Evolutionary conservation across 2,329 filamentous ascomycete genomes (phyloP), one percentile per base, ranked within the genome.

Genomic region (Sporothrix brasiliensis): DNA sequence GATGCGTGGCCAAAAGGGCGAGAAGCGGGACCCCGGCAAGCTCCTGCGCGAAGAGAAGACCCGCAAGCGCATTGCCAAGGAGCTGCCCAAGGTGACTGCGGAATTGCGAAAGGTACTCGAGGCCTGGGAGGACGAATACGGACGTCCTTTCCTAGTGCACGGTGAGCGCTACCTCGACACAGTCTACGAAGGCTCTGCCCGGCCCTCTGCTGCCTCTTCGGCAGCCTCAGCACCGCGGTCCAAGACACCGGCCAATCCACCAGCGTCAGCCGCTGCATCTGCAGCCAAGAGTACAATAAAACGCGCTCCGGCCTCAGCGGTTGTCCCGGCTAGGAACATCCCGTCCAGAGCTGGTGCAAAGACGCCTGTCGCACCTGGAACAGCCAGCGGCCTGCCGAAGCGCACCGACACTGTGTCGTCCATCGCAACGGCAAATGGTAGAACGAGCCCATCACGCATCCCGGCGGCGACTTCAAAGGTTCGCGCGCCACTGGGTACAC

Each of bases 1-100:
- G 90, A 88, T 89, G 76, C 93, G 94, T 72, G 94, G 94, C 2
- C 90, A 93, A 75, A 97, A 97, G 82, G 94, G 94, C 69, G 94
- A 98, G 82, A 92, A 90, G 80, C 92, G 96, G 73, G 95, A 99
- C 77, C 95, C 95, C 2, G 94, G 93, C 67, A 95, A 97, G 81
- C 85, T 99, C 19, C 84, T 99, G 68, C 88, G 95, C 41, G 95
- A 99, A 78, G 95, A 99, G 82, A 99, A 98, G 86, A 97, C 97
- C 92, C 89, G 95, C 72, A 99, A 99, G 87, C 88, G 94, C 71
- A 97, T 99, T 73, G 87, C 94, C 34, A 99, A 98, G 80, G 95
- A 99, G 77, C 84, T 99, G 41, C 95, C 95, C 70, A 98, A 97
- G 82, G 86, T 99, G 56, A 90, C 94, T 71, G 86, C 86, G 0